phyloP scores from a whole-genome alignment of 73 alveolate genomes.

The Paramecium pentaurelia region DNA sequence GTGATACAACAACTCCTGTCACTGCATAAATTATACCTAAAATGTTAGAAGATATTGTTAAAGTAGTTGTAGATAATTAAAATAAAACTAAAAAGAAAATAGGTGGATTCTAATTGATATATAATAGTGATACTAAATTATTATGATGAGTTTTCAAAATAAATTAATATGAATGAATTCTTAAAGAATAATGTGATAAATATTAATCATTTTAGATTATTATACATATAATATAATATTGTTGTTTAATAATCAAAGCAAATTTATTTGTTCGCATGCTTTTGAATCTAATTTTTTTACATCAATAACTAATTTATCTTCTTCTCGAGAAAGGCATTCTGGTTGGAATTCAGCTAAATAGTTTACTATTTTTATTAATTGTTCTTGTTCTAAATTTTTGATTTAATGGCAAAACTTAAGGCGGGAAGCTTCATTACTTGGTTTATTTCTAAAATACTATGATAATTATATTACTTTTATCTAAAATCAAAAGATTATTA shows the following conservation, averaged over 20 bases:
- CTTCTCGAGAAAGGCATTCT: neutral
- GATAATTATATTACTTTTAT: neutral
- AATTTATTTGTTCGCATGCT: neutral
- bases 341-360: neutral
- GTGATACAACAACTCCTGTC: slow-evolving; percentile 40
- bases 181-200: slow-evolving; percentile 3
- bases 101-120: slow-evolving; percentile 29
- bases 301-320: neutral
- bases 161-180: neutral
- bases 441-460: neutral
- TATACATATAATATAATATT: neutral
- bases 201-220: neutral
- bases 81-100: neutral
- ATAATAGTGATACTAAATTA: slow-evolving; percentile 36
- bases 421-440: neutral
- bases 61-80: neutral
- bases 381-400: neutral
- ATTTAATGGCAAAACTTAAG: neutral
- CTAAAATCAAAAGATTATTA: neutral
- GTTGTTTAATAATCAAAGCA: neutral
- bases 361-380: neutral
- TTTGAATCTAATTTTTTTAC: neutral
- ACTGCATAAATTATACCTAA: slow-evolving; percentile 36
- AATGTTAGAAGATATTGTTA: slow-evolving; percentile 49
- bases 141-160: neutral